A percentile compares a stretch with the other conserved stretches of the same genome.
phyloP scores from a whole-genome alignment of 2,329 filamentous ascomycete species.

The Podosphaera xanthii region DNA sequence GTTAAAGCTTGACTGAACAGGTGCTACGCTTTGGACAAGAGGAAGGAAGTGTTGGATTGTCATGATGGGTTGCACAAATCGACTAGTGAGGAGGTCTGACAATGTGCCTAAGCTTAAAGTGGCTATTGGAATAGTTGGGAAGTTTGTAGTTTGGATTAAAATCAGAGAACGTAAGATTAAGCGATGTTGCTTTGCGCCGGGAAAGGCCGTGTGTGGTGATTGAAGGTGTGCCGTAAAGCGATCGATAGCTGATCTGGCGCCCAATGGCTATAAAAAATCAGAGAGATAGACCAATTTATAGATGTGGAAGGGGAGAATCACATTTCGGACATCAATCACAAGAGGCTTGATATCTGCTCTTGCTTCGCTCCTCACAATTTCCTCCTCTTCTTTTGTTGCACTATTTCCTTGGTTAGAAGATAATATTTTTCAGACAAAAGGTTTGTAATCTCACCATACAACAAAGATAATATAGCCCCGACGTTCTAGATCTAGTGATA shows the following conservation, averaged over 20 bases:
- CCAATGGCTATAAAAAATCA: slow-evolving; percentile 31
- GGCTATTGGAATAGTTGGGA: slow-evolving; percentile 63
- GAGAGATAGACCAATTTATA: not conserved
- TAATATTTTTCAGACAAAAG: no score
- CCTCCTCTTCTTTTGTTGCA: slow-evolving; percentile 65
- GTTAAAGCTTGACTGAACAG: slow-evolving; percentile 14
- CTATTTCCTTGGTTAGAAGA: not conserved
- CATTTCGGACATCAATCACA: slow-evolving; percentile 61
- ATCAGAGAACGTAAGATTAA: slow-evolving; percentile 60
- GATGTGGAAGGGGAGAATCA: slow-evolving; percentile 19
- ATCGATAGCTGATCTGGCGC: slow-evolving; percentile 43
- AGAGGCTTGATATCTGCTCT: slow-evolving; percentile 63
- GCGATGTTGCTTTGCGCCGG: slow-evolving; percentile 52
- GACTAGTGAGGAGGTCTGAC: slow-evolving; percentile 78
- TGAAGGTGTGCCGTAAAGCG: slow-evolving; percentile 51
- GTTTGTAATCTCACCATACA: slow-evolving; percentile 28
- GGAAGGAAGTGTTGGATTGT: slow-evolving; percentile 79
- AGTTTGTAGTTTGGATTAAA: slow-evolving; percentile 59
- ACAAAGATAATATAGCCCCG: slow-evolving; percentile 87
- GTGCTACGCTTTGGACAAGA: slow-evolving; percentile 36
- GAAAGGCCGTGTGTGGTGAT: slow-evolving; percentile 51
- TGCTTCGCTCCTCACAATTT: slow-evolving; percentile 51
- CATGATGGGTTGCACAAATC: slow-evolving; percentile 71
- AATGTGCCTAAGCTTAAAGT: slow-evolving; percentile 67
- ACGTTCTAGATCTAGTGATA: slow-evolving; percentile 70